Evolutionary conservation across 2,329 filamentous ascomycete species (phyloP), one percentile per base, ranked within the genome.

Genomic region (Sporothrix brunneoviolacea): DNA sequence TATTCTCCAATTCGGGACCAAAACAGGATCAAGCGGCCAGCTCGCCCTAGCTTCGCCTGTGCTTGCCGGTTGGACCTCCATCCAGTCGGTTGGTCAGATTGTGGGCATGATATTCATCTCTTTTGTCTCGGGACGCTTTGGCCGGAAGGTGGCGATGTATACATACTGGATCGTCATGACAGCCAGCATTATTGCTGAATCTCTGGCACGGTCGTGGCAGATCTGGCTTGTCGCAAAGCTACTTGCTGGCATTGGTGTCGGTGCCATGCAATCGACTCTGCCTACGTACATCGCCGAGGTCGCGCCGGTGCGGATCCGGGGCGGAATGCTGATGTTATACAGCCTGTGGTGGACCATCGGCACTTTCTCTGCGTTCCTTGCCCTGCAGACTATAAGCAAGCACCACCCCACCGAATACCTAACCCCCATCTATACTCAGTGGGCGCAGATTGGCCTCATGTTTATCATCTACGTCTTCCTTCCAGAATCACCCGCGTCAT

Each of bases 261-360:
- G 70, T 3, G 68, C 68, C 55, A 57, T 73, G 4, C 69, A 71
- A 49, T 64, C 66, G 8, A 71, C 69, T 0, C 51, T 72, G 28
- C 68, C 69, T 0, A 62, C 68, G 0, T 73, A 71, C 50, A 61
- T 73, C 5, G 62, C 68, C 3, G 70, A 73, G 51, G 59, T 68
- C 0, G 65, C 70, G 0, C 70, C 70, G 1, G 65, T 66, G 0
- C 65, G 68, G 8, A 60, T 71, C 1, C 61, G 69, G 16, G 71
- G 70, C 18, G 64, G 67, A 3, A 33, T 64, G 3, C 63, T 72
- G 30, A 70, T 71, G 54, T 60, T 62, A 7, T 70, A 72, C 51
- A 68, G 61, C 45, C 65, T 71, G 55, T 74, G 71, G 71, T 73
- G 67, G 54, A 65, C 67, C 1, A 27, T 72, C 0, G 71, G 71